Percentiles rank a stretch among this genome's conserved stretches.
phyloP scores from a whole-genome alignment of 2,329 filamentous ascomycete genomes.

The Trichoderma koningii region DNA sequence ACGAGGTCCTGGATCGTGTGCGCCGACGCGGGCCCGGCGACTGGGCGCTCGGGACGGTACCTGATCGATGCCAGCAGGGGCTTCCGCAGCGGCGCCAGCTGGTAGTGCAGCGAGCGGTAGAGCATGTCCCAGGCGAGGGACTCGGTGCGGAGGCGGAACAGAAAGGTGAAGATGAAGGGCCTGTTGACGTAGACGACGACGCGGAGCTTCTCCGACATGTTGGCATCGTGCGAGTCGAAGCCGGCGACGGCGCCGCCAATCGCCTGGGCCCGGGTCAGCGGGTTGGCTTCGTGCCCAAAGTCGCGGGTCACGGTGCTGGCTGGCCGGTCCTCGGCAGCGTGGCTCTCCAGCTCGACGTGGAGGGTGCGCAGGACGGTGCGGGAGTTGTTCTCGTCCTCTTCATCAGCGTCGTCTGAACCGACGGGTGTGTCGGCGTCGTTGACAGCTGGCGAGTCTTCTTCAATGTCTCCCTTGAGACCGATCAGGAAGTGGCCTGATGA shows the following conservation, averaged over 20 bases:
- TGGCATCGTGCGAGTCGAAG: constrained; percentile 50
- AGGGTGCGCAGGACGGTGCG: constrained; percentile 66
- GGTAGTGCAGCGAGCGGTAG: constrained; percentile 62
- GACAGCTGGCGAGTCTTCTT: constrained; percentile 44
- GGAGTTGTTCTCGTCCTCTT: constrained; percentile 46
- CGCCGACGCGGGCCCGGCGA: constrained; percentile 36
- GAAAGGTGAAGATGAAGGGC: constrained; percentile 76
- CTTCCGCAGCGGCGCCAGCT: constrained; percentile 61
- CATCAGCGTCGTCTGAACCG: constrained; percentile 36
- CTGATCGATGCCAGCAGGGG: constrained; percentile 58
- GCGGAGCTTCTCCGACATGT: constrained; percentile 60
- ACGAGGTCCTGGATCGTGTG: constrained; percentile 61
- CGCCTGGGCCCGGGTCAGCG: constrained; percentile 40
- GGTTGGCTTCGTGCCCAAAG: constrained; percentile 42
- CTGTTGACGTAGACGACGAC: constrained; percentile 73
- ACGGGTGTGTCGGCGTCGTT: constrained; percentile 37
- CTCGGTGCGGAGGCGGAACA: constrained; percentile 63
- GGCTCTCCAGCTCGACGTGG: constrained; percentile 61
- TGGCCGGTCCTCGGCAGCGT: constrained; percentile 42
- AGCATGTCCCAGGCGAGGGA: constrained; percentile 58
- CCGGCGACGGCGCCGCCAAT: constrained; percentile 40
- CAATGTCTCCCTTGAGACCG: constrained; percentile 66
- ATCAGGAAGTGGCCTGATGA: constrained; percentile 61
- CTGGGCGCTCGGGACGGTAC: constrained; percentile 55
- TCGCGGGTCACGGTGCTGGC: constrained; percentile 51